Evolutionary conservation across 2,329 filamentous ascomycete species (phyloP), one percentile per base, ranked within the genome.

Genomic region (Cladosporium sp.): DNA sequence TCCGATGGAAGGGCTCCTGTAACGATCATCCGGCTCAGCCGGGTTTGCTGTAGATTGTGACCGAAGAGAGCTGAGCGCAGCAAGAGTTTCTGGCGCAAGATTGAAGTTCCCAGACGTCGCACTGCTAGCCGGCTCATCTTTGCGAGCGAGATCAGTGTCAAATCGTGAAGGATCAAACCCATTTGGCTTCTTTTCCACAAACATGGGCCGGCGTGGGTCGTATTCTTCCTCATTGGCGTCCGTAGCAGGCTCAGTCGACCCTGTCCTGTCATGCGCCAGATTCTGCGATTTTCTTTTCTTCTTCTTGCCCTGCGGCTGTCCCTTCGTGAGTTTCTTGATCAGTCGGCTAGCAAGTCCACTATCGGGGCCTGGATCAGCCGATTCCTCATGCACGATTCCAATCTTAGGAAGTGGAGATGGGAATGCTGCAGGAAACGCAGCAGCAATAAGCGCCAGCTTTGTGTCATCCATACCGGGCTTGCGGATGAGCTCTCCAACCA

Each of bases 391-490:
- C 17, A 76, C 68, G 19, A 68, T 60, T 17, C 75, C 74, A 54
- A 78, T 76, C 47, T 67, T 73, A 6, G 77, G 76, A n/a, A 78
- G 64, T 5, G 75, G 76, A 28, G 67, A 65, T 8, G 77, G 73
- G 51, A 79, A 79, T 5, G 73, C 64, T 7, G 25, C 38, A n/a
- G 71, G 70, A 36, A 73, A 69, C 1, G 71, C 69, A 17, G 59
- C 62, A n/a, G 66, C 68, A 17, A 73, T 60, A 15, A 73, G 50
- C 6, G 57, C 60, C 34, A 73, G 65, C 67, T 84, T 85, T 47
- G 78, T 72, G 40, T 82, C 78, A 65, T 84, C 79, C 78, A 86
- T 84, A 12, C 83, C 83, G 8, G 76, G 77, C 36, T 79, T 76
- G 59, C 78, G 74, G 17, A 80, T 73, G 22, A 86, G 71, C 22